phyloP scores from a whole-genome alignment of 768 basidiomycete genomes.

The Amanita molliuscula region DNA sequence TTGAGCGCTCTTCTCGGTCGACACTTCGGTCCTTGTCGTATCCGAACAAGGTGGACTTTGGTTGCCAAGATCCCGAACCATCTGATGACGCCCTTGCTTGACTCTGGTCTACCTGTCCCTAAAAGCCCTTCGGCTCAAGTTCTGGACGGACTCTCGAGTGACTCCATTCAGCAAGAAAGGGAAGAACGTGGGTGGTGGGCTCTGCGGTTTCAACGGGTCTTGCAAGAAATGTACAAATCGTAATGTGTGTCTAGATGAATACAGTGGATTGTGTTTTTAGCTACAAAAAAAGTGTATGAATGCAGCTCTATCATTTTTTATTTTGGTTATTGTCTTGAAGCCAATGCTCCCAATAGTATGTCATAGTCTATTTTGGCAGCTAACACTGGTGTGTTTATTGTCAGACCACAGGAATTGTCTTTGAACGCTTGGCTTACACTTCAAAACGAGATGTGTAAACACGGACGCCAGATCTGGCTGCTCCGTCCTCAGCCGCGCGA shows the following conservation, averaged over 20 bases:
- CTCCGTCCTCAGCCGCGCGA: slow-evolving; percentile 58
- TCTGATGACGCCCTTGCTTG: slow-evolving; percentile 24
- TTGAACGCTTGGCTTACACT: slow-evolving; percentile 36
- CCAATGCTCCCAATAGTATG: slow-evolving; percentile 41
- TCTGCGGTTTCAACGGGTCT: slow-evolving; percentile 50
- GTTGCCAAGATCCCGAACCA: slow-evolving; percentile 21
- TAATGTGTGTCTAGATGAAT: background rate
- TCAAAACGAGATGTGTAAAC: slow-evolving; percentile 63
- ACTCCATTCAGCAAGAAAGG: slow-evolving; percentile 33
- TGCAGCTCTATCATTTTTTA: background rate
- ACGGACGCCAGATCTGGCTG: slow-evolving; percentile 52
- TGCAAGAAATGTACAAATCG: slow-evolving; percentile 17
- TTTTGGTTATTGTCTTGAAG: slow-evolving; percentile 18
- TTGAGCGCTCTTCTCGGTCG: slow-evolving; percentile 40
- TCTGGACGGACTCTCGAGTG: slow-evolving; percentile 12
- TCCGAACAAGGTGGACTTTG: slow-evolving; percentile 13
- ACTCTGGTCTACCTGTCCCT: slow-evolving; percentile 46
- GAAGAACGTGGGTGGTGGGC: slow-evolving; percentile 75
- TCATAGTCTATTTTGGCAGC: slow-evolving; percentile 64
- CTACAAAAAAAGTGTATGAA: background rate
- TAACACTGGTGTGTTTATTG: slow-evolving; percentile 26
- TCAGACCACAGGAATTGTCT: slow-evolving; percentile 18
- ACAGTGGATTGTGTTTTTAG: background rate
- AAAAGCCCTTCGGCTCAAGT: slow-evolving; percentile 66
- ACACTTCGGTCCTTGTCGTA: slow-evolving; percentile 27